A percentile compares a stretch with the other conserved stretches of the same genome.
These are phyloP conservation scores for Dimocarpus longan DNA, from an alignment of 345 rosid species.

Conservation along the genomic window DNA sequence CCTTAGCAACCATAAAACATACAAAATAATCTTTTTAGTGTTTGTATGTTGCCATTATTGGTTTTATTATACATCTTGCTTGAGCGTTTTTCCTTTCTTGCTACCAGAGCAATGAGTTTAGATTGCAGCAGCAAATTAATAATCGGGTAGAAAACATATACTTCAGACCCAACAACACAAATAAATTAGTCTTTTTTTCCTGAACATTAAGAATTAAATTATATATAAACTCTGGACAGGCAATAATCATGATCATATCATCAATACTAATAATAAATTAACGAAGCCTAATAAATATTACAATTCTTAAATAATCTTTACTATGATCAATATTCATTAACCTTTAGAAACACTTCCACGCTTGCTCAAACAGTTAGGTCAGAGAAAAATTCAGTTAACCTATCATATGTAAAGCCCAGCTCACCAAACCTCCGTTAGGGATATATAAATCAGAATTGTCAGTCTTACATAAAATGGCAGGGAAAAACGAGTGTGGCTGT, in stretches of 20 bases:
- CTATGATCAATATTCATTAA: not conserved
- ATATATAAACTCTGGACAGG: not conserved
- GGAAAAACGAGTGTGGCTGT: not conserved
- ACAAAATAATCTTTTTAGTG: too few species aligned
- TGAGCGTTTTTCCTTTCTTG: too few species aligned
- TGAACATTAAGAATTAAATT: too few species aligned
- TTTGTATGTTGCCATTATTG: too few species aligned
- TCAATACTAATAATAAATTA: too few species aligned
- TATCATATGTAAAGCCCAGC: not conserved
- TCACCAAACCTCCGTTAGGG: not conserved
- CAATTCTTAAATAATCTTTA: not conserved
- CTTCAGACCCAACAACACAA: not conserved
- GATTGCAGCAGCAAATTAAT: too few species aligned
- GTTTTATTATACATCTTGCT: too few species aligned
- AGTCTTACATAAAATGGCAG: too few species aligned
- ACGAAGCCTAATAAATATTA: not conserved
- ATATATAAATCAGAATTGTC: too few species aligned
- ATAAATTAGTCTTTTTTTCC: not conserved
- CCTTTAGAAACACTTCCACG: not conserved
- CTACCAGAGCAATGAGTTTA: too few species aligned
- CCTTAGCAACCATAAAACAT: not conserved
- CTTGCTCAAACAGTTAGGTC: not conserved
- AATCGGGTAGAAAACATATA: too few species aligned
- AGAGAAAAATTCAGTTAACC: not conserved
- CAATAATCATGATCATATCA: not conserved